Evolutionary conservation across 768 basidiomycete species (phyloP).

Genomic region (Leccinum incarnatum): DNA sequence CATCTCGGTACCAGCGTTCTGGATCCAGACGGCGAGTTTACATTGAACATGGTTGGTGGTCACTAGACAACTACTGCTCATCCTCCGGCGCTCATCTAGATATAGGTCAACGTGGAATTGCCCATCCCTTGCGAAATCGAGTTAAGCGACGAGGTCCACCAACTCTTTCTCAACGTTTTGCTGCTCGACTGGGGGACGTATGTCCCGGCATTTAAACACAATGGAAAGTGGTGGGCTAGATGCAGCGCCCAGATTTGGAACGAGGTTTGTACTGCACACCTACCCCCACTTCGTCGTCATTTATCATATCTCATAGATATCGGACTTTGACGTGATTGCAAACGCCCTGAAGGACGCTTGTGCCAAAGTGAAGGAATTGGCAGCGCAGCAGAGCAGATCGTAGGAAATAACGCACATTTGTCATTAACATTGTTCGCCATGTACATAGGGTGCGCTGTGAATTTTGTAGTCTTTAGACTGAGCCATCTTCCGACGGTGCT

Average conservation of each 20-base stretch:
- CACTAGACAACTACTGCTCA: not conserved
- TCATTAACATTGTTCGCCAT: not conserved
- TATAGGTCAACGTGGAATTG: slow-evolving; percentile 41
- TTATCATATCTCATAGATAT: slow-evolving; percentile 20
- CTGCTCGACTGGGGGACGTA: slow-evolving; percentile 21
- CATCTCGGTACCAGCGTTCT: slow-evolving; percentile 60
- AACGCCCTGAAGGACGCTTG: slow-evolving; percentile 27
- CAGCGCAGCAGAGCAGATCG: not conserved
- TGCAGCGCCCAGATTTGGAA: slow-evolving; percentile 34
- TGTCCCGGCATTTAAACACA: slow-evolving; percentile 21
- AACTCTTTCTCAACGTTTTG: slow-evolving; percentile 18
- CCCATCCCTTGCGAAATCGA: slow-evolving; percentile 32
- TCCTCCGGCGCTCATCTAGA: not conserved
- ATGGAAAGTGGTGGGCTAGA: slow-evolving; percentile 32
- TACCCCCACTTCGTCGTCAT: not conserved
- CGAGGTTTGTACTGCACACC: slow-evolving; percentile 21
- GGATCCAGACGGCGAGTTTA: slow-evolving; percentile 59
- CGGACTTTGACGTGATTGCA: slow-evolving; percentile 32
- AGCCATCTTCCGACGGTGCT: too few species aligned
- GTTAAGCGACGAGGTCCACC: slow-evolving; percentile 12
- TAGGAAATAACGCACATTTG: too few species aligned
- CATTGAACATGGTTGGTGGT: slow-evolving; percentile 61
- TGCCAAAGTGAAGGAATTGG: slow-evolving; percentile 12
- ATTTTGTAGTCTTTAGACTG: too few species aligned
- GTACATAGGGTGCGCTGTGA: not conserved